These are phyloP conservation scores for Glycine soja DNA, from an alignment of 306 rosid genomes.

Conservation along the genomic window DNA sequence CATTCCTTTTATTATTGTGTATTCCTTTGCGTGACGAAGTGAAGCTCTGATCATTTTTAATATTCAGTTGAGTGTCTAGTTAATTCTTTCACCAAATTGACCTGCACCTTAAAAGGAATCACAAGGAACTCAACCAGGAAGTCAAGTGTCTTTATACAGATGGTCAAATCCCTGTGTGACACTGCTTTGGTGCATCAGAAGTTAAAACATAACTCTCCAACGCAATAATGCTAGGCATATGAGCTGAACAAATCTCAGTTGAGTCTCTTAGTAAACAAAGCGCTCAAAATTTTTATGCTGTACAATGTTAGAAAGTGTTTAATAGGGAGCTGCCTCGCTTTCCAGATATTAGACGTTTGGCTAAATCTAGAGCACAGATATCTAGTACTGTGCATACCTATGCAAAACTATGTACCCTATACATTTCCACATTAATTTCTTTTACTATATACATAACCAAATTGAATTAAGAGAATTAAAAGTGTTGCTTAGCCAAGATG, in stretches of 20 bases:
- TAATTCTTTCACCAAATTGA: background rate
- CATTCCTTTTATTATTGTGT: background rate
- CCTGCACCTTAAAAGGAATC: background rate
- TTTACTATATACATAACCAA: conserved; percentile 45
- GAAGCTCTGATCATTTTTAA: background rate
- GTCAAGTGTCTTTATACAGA: too few relatives aligned
- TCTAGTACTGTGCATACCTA: conserved; percentile 36
- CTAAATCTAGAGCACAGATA: background rate
- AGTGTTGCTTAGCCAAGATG: conserved; percentile 28
- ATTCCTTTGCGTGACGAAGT: background rate
- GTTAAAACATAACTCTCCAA: background rate
- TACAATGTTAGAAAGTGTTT: background rate
- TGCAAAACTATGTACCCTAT: conserved; percentile 43
- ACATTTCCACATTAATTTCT: conserved; percentile 42
- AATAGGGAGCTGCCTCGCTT: background rate
- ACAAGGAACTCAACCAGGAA: too few relatives aligned
- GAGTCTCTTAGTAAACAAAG: conserved; percentile 1
- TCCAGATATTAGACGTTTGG: conserved; percentile 2
- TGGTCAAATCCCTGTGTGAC: too few relatives aligned
- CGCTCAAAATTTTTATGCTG: conserved; percentile 4
- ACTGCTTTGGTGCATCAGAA: too few relatives aligned
- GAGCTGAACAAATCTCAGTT: background rate
- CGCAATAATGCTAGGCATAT: background rate
- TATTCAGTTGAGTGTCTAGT: background rate
- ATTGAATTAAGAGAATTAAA: conserved; percentile 31